phyloP scores from a whole-genome alignment of 306 rosid species.

The Pyrus bretschneideri region DNA sequence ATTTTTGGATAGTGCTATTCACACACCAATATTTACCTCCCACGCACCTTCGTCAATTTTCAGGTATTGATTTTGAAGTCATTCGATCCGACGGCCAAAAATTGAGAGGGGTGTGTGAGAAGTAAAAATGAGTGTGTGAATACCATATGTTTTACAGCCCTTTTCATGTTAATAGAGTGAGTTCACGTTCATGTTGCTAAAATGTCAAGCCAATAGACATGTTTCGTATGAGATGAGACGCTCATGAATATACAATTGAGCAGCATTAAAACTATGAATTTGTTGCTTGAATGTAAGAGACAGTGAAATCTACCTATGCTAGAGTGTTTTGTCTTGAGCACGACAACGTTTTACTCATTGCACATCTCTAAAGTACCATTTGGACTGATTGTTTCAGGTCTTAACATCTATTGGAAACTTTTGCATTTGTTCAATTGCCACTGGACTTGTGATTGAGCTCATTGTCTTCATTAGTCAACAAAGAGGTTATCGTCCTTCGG shows the following conservation, averaged over 20 bases:
- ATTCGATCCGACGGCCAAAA: too few species aligned
- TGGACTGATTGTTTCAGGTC: constrained; percentile 11
- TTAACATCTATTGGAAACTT: constrained; percentile 10
- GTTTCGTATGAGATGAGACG: neutral
- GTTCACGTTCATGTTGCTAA: neutral
- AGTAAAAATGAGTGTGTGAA: too few species aligned
- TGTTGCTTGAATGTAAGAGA: neutral
- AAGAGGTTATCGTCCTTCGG: neutral
- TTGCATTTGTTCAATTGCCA: constrained; percentile 13
- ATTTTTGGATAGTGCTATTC: neutral
- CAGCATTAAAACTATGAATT: neutral
- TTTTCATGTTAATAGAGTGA: neutral
- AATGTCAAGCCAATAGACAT: neutral
- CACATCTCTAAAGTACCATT: neutral
- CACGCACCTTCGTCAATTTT: too few species aligned
- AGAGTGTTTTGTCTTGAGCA: neutral
- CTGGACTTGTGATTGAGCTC: constrained; percentile 3
- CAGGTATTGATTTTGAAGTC: too few species aligned
- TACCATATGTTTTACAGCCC: neutral
- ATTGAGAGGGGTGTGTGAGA: too few species aligned
- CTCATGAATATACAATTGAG: neutral
- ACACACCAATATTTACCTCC: too few species aligned
- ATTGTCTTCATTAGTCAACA: neutral
- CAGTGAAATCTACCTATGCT: neutral
- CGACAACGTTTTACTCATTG: neutral